These are phyloP conservation scores for Parachaetomium inaequale DNA, from an alignment of 495 filamentous ascomycete genomes.

Conservation along the genomic window DNA sequence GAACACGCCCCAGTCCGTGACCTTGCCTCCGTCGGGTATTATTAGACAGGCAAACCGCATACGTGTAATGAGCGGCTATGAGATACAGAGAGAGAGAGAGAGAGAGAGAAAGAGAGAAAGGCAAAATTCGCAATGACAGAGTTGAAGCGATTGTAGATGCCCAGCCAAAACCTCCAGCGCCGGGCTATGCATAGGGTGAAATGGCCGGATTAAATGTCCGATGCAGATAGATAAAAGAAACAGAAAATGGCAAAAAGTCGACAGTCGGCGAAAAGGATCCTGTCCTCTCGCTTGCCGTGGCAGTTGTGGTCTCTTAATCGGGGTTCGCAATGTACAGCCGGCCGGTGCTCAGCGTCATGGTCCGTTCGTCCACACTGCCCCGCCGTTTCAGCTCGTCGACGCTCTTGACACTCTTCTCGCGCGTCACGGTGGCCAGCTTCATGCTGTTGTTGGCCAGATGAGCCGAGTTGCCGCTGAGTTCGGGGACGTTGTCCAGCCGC, in stretches of 20 bases:
- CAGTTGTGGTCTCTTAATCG: constrained; percentile 48
- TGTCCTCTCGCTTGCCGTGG: neutral
- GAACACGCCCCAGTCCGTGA: neutral
- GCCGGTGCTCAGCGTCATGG: constrained; percentile 73
- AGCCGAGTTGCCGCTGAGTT: constrained; percentile 36
- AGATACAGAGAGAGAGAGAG: neutral
- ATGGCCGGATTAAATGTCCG: neutral
- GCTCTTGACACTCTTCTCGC: constrained; percentile 60
- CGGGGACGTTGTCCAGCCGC: constrained; percentile 48
- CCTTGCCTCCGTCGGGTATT: constrained; percentile 2
- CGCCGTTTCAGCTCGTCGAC: constrained; percentile 55
- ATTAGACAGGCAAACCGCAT: neutral
- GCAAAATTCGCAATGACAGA: neutral
- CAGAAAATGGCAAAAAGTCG: neutral
- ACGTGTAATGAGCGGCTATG: constrained; percentile 4
- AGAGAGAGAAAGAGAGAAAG: neutral
- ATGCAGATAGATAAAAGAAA: neutral
- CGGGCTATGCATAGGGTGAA: neutral
- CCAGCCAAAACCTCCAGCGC: neutral
- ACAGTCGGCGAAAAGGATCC: neutral
- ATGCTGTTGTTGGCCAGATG: constrained; percentile 52
- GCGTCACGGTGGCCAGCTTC: constrained; percentile 49
- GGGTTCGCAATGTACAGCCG: constrained; percentile 94
- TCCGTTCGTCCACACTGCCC: constrained; percentile 92
- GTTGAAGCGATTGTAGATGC: constrained; percentile 2